phyloP scores from a whole-genome alignment of 2,329 filamentous ascomycete genomes.

The Botryosphaeria dothidea region DNA sequence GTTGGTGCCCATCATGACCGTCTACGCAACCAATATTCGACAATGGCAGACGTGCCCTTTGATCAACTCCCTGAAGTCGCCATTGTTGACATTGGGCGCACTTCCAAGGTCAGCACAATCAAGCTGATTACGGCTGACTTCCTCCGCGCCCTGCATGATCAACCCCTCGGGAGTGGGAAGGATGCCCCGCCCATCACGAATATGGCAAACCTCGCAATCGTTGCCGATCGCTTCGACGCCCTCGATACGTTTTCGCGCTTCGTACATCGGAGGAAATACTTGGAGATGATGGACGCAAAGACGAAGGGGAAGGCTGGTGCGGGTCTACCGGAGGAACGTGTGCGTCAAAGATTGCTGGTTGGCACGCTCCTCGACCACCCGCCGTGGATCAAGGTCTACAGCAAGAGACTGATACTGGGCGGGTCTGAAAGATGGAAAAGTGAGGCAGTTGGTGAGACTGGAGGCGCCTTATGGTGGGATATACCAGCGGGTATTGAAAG shows the following conservation, averaged over 20 bases:
- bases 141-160: conserved; percentile 64
- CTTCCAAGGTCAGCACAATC: conserved; percentile 61
- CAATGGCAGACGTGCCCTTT: conserved; percentile 51
- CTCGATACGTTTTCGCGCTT: conserved; percentile 56
- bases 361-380: conserved; percentile 66
- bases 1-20: conserved; percentile 54
- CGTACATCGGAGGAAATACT: conserved; percentile 48
- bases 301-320: conserved; percentile 42
- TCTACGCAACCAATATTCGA: conserved; percentile 51
- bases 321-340: conserved; percentile 59
- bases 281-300: conserved; percentile 46
- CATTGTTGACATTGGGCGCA: conserved; percentile 69
- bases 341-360: conserved; percentile 70
- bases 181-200: conserved; percentile 57
- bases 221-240: conserved; percentile 74
- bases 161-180: conserved; percentile 40
- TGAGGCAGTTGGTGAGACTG: conserved; percentile 32
- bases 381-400: conserved; percentile 60
- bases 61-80: conserved; percentile 62
- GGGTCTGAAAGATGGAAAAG: conserved; percentile 62
- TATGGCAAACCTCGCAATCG: conserved; percentile 66
- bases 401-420: conserved; percentile 65
- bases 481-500: conserved; percentile 68
- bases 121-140: conserved; percentile 68
- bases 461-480: conserved; percentile 67